Conservation (phyloP, 805 yeast species). For the Wickerhamomyces bovis region DNA sequence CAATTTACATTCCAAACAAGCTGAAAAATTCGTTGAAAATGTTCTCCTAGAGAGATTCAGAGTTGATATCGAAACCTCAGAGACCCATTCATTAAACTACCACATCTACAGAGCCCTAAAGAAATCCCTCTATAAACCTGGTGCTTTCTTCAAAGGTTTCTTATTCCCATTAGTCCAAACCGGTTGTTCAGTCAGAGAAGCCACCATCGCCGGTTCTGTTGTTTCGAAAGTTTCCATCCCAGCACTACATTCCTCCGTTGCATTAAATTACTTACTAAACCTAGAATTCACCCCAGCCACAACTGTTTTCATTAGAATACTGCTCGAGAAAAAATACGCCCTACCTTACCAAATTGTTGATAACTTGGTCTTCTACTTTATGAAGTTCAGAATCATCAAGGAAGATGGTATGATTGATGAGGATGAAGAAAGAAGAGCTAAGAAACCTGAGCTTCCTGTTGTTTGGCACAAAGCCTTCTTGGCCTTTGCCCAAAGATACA, state of each 20-base stretch:
- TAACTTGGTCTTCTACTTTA: conserved; percentile 87
- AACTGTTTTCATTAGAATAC: conserved; percentile 81
- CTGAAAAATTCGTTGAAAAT: conserved; percentile 71
- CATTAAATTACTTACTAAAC: conserved; percentile 76
- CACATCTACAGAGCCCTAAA: conserved; percentile 89
- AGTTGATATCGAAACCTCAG: conserved; percentile 62
- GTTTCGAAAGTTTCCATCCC: conserved; percentile 88
- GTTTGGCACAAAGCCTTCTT: conserved; percentile 97
- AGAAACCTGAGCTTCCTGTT: conserved; percentile 55
- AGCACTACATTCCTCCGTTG: conserved; percentile 93
- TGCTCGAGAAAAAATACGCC: conserved; percentile 92
- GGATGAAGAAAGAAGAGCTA: conserved; percentile 33
- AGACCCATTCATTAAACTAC: conserved; percentile 77
- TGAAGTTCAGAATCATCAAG: conserved; percentile 71
- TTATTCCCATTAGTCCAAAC: conserved; percentile 83
- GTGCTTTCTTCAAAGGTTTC: conserved; percentile 96
- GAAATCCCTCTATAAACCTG: conserved; percentile 92
- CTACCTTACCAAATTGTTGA: conserved; percentile 95
- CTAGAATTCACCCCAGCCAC: conserved; percentile 83
- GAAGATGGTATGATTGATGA: conserved; percentile 34
- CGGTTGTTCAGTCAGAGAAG: conserved; percentile 90
- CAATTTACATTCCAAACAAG: conserved; percentile 78
- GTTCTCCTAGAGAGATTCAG: conserved; percentile 71
- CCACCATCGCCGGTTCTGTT: conserved; percentile 90
- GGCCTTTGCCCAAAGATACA: conserved; percentile 92